Base-by-base conservation (phyloP, 1,284 basidiomycete genomes). In the Wolfiporia cocos region DNA sequence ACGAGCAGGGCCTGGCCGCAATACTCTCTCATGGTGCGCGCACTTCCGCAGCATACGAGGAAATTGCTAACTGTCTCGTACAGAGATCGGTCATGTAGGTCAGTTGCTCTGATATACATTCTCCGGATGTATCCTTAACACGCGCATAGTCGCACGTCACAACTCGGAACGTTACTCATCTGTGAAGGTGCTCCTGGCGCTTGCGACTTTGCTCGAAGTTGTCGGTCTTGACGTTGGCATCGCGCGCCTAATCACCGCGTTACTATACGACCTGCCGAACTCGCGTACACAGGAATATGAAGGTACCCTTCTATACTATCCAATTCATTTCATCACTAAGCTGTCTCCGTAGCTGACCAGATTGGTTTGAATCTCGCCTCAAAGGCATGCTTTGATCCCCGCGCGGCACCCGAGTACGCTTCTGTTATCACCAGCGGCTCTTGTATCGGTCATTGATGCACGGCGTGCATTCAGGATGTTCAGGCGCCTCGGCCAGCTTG, bases 11-110 rank as follows among this genome's bases (percentile, higher is more conserved):
- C 0, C 66, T 98, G 0, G 91, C 94, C 1, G 86, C 86, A 5
- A 84, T 97, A 1, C 66, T 97, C 2, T 81, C 89, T 1, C 93
- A 97, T 62, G 91, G 91, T 83, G 48, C 59, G n/a, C 14, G 29
- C 29, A 14, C 1, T n/a, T n/a, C 31, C 9, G 15, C n/a, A 12
- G 22, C 14, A 24, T n/a, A n/a, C n/a, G n/a, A n/a, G n/a, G n/a
- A n/a, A n/a, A n/a, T n/a, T n/a, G n/a, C n/a, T n/a, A n/a, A n/a
- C n/a, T n/a, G n/a, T n/a, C n/a, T n/a, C 3, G 10, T 38, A 0
- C 49, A 90, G 92, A 94, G 64, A 86, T 95, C 32, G 90, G 88
- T 2, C 93, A 95, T 57, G 84, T 87, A 50, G 82, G 83, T 79
- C 51, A 55, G 68, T 48, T 20, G 2, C 5, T 39, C 9, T 28